phyloP scores from a whole-genome alignment of 164 flowering plant species.

The Berberis thunbergii region DNA sequence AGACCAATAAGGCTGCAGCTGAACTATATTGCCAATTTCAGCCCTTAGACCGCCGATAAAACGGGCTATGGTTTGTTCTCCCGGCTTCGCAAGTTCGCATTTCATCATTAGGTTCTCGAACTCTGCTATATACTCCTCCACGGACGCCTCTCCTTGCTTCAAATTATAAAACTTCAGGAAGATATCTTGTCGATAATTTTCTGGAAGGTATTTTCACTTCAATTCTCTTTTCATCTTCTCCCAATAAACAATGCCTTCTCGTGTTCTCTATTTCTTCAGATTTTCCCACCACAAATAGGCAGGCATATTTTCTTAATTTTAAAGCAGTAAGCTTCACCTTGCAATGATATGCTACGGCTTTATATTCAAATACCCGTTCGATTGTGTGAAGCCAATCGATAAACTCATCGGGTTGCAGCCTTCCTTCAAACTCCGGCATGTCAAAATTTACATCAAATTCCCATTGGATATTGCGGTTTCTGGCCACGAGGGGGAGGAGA shows the following conservation, averaged over 20 bases:
- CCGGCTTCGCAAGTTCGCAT: background rate
- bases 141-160: background rate
- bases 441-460: background rate
- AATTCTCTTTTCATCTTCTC: background rate
- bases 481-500: background rate
- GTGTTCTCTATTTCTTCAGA: background rate
- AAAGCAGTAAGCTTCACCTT: background rate
- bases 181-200: no score
- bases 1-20: background rate
- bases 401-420: background rate
- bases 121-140: background rate
- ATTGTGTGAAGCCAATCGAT: background rate
- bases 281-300: background rate
- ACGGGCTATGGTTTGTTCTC: background rate
- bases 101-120: background rate
- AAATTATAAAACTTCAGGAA: background rate
- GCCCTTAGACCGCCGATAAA: background rate
- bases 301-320: background rate
- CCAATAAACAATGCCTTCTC: background rate
- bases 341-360: background rate
- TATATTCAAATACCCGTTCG: background rate
- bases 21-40: background rate
- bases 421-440: background rate
- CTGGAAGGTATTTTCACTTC: no score
- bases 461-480: background rate